Base-by-base conservation (phyloP, 768 basidiomycete species). In the Macrolepiota fuliginosa region DNA sequence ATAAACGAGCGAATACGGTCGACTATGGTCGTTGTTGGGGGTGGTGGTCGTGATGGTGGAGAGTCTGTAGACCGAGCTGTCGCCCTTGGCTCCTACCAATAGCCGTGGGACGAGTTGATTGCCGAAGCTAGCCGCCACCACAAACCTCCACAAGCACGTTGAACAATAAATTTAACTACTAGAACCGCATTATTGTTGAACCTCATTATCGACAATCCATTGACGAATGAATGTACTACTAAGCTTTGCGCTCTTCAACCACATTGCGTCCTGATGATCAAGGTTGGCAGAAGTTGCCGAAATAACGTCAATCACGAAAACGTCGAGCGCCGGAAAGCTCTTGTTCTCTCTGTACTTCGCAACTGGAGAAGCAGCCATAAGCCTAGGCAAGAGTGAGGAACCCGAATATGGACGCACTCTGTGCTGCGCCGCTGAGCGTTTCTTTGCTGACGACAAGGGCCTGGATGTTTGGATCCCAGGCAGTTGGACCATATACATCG, bases 401-500 rank as follows among this genome's bases (percentile, higher is more conserved):
- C 4, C 50, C 2, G 37, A 50, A 25, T 53, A 59, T 60, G 24
- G 36, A 80, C 91, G 61, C 63, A 94, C 94, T 86, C 22, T 89
- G 78, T 24, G 78, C 75, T 0, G 89, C 94, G 0, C 97, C 96
- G 11, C 79, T 73, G 0, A 89, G 67, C 0, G 96, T 98, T 74
- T 99, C 97, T 68, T 84, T 85, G 74, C 92, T 95, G 47, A 98
- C 91, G 3, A 99, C 91, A 13, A 99, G 75, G 9, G 87, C 95
- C 66, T 97, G 93, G n/a, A 98, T 85, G 68, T 96, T 81, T 1
- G 88, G 82, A 67, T 98, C 95, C 78, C 81, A 86, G 4, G 82
- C 91, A 0, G 97, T 97, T 12, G 97, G 97, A 1, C 97, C 97
- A 67, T 86, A 95, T 0, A 97, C 89, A 68, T 99, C 96, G 49